Conservation (phyloP, 495 filamentous ascomycete species). For the Penicillium manginii region DNA sequence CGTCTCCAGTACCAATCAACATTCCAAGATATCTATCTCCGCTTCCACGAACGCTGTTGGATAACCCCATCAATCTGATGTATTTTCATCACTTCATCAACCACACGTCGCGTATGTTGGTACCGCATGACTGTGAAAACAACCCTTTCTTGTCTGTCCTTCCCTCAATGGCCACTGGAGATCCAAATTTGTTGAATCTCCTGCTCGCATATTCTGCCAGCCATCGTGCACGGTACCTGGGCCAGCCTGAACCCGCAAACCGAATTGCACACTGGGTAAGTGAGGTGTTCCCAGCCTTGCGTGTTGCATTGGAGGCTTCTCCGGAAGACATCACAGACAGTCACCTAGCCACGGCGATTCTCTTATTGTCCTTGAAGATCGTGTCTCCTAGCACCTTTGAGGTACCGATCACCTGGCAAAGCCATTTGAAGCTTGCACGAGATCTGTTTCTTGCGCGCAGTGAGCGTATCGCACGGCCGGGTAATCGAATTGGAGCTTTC, state of each 20-base stretch:
- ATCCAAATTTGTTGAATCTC: slow-evolving; percentile 73
- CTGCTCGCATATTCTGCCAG: slow-evolving; percentile 82
- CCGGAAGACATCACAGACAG: slow-evolving; percentile 68
- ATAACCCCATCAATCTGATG: slow-evolving; percentile 80
- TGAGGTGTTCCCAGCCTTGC: slow-evolving; percentile 75
- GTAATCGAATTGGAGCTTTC: slow-evolving; percentile 74
- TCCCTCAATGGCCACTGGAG: slow-evolving; percentile 68
- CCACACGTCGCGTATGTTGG: slow-evolving; percentile 74
- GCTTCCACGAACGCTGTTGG: slow-evolving; percentile 65
- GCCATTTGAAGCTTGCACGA: slow-evolving; percentile 74
- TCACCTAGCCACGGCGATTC: slow-evolving; percentile 82
- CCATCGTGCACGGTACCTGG: slow-evolving; percentile 77
- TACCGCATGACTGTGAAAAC: slow-evolving; percentile 73
- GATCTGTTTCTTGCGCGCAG: slow-evolving; percentile 72
- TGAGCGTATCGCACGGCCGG: slow-evolving; percentile 54
- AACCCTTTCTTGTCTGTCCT: slow-evolving; percentile 77
- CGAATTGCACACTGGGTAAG: slow-evolving; percentile 80
- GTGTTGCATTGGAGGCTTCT: slow-evolving; percentile 61
- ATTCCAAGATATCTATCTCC: slow-evolving; percentile 69
- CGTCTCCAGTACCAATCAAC: slow-evolving; percentile 65
- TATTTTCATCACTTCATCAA: slow-evolving; percentile 80
- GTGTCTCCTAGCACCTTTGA: slow-evolving; percentile 82
- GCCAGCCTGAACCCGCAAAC: slow-evolving; percentile 73
- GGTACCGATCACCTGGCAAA: slow-evolving; percentile 74
- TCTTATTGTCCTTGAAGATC: slow-evolving; percentile 85